Evolutionary conservation across 2,329 filamentous ascomycete species (phyloP), one percentile per base, ranked within the genome.

Genomic region (Ophiostoma angusticollis): DNA sequence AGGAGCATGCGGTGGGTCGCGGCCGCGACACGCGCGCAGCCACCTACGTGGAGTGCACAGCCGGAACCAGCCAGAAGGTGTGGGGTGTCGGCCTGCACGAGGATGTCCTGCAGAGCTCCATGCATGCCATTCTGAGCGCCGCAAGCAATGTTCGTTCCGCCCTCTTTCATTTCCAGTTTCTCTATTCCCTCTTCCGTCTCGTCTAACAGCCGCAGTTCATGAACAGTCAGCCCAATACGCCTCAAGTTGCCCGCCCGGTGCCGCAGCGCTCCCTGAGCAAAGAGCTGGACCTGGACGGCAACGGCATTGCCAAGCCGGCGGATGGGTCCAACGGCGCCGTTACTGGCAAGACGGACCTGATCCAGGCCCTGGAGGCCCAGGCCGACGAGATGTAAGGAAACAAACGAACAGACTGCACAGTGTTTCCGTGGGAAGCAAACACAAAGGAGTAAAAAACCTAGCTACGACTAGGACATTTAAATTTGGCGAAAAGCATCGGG

Each of bases 21-120:
- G 84, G 84, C 45, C 74, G 77, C 41, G 75, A 85, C 45, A 84
- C 89, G 49, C 93, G 93, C 65, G 89, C 89, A n/a, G 89, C 86
- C 2, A 84, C 87, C 2, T 96, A 93, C 56, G 93, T 96, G 47
- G 84, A 95, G 59, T 94, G 86, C 60, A 86, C 72, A 21, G 70
- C 78, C 16, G 62, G 72, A 4, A 75, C 72, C 33, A 79, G 71
- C 39, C 68, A 84, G 52, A 80, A 74, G 52, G 80, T 93, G 3
- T 94, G 86, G 85, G 86, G 86, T 50, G 81, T 94, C 6, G 86
- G 84, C 24, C 84, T 95, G 50, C 84, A 95, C 57, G 80, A 89
- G 57, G 89, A 94, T 65, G 84, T 93, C 44, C 84, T 93, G 16
- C 84, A 93, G 59, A 86, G 84, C 51, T 87, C 80, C 58, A 71